Percentiles rank a stretch among this genome's conserved stretches.
Conservation (phyloP, 1,284 basidiomycete genomes). For the Marasmius oreades region DNA sequence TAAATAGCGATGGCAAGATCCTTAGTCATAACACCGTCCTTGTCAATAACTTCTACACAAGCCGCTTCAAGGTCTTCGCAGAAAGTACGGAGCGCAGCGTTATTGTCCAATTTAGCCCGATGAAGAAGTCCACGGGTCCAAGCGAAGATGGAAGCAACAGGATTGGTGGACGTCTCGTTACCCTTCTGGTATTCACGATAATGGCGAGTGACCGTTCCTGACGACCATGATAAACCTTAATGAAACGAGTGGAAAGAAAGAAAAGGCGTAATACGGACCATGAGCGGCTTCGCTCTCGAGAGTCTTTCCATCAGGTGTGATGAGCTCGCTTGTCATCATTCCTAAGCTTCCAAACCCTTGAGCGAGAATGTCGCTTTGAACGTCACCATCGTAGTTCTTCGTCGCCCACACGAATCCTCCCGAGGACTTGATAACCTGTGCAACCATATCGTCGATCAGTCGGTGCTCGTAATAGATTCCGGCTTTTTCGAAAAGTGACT, state of each 20-base stretch:
- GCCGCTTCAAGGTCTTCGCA: conserved; percentile 81
- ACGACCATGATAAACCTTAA: neutral
- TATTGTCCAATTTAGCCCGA: conserved; percentile 90
- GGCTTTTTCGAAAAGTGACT: conserved; percentile 73
- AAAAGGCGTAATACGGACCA: conserved; percentile 41
- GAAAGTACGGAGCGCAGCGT: conserved; percentile 74
- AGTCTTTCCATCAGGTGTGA: conserved; percentile 92
- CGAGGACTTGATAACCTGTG: conserved; percentile 93
- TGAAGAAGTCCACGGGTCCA: conserved; percentile 96
- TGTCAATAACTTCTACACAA: conserved; percentile 91
- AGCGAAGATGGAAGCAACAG: conserved; percentile 97
- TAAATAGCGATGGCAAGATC: conserved; percentile 95
- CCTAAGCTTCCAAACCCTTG: conserved; percentile 94
- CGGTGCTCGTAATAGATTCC: conserved; percentile 98
- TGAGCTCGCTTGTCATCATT: conserved; percentile 97
- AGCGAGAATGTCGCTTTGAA: conserved; percentile 89
- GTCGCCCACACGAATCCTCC: conserved; percentile 98
- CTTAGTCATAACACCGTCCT: conserved; percentile 93
- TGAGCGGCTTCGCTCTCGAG: conserved; percentile 96
- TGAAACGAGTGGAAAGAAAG: neutral
- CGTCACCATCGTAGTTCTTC: conserved; percentile 98
- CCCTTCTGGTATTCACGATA: conserved; percentile 98
- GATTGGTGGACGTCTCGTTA: conserved; percentile 95
- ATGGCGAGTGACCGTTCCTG: conserved; percentile 87
- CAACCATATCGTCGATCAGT: conserved; percentile 93